Conservation (phyloP, 2,329 filamentous ascomycete genomes). For the Neofusicoccum laricinum region DNA sequence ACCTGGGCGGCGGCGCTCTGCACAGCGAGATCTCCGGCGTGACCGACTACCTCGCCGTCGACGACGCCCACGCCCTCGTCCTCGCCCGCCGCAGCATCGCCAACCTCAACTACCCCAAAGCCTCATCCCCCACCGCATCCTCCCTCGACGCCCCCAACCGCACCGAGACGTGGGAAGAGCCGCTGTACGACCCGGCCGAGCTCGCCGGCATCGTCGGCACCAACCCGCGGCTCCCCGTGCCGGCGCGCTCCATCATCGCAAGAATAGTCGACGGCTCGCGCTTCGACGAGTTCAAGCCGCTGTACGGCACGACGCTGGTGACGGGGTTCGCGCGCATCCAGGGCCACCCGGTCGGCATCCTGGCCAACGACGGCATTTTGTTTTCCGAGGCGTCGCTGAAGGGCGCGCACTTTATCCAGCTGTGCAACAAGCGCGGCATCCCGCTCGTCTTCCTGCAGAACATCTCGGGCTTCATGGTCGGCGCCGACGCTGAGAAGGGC, state of each 20-base stretch:
- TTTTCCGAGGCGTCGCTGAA: conserved; percentile 88
- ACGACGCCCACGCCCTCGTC: conserved; percentile 87
- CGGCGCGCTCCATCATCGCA: conserved; percentile 86
- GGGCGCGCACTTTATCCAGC: conserved; percentile 93
- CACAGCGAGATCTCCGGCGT: conserved; percentile 91
- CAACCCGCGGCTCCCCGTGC: conserved; percentile 81
- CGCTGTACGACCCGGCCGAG: conserved; percentile 75
- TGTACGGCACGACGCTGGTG: conserved; percentile 84
- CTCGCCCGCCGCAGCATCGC: conserved; percentile 78
- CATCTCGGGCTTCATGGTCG: conserved; percentile 98
- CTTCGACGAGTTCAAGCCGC: conserved; percentile 91
- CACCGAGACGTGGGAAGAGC: conserved; percentile 60
- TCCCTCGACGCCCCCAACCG: conserved; percentile 34
- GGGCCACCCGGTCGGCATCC: conserved; percentile 84
- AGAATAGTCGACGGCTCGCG: conserved; percentile 87
- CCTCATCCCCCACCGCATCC: conserved; percentile 14
- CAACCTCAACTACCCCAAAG: conserved; percentile 81
- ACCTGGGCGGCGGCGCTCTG: conserved; percentile 83
- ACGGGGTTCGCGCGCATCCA: conserved; percentile 88
- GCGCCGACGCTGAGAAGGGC: conserved; percentile 83
- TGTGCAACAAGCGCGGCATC: conserved; percentile 85
- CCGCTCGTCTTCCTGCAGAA: conserved; percentile 94
- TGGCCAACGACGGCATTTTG: conserved; percentile 94
- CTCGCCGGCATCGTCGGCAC: conserved; percentile 85
- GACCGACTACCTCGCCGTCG: conserved; percentile 90